These are phyloP conservation scores for Moesziomyces sp. DNA, from an alignment of 1,284 basidiomycete genomes.

Conservation along the genomic window DNA sequence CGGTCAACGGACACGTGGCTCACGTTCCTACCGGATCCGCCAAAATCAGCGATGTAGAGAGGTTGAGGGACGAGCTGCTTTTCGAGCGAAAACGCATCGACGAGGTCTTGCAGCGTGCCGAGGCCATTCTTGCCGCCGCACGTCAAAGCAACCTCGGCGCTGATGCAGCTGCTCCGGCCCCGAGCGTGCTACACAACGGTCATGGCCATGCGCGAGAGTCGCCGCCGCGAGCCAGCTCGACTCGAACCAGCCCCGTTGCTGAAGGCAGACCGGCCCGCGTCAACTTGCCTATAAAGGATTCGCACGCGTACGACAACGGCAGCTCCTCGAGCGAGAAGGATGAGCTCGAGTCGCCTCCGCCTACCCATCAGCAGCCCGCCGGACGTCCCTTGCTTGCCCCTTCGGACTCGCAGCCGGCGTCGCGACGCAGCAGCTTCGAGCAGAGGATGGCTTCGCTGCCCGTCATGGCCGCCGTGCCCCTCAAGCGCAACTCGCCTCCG, in stretches of 20 bases:
- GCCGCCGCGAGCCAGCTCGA: slow-evolving; percentile 15
- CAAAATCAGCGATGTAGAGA: slow-evolving; percentile 55
- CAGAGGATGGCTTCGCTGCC: slow-evolving; percentile 52
- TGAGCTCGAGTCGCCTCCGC: slow-evolving; percentile 47
- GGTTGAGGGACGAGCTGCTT: slow-evolving; percentile 55
- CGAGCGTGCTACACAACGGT: slow-evolving; percentile 24
- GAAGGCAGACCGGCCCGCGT: slow-evolving; percentile 2
- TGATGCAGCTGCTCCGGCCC: slow-evolving; percentile 13
- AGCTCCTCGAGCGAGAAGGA: slow-evolving; percentile 48
- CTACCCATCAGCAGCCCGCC: slow-evolving; percentile 10
- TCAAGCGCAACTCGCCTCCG: slow-evolving; percentile 46
- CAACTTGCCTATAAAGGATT: slow-evolving; percentile 16
- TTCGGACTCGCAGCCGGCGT: slow-evolving; percentile 12
- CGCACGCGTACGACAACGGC: slow-evolving; percentile 23
- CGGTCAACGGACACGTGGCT: slow-evolving; percentile 19
- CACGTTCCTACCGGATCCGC: slow-evolving; percentile 4
- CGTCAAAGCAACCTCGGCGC: slow-evolving; percentile 22
- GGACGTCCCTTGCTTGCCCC: slow-evolving; percentile 14
- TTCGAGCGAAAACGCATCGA: slow-evolving; percentile 56
- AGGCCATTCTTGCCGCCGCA: slow-evolving; percentile 41
- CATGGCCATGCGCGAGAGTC: slow-evolving; percentile 25
- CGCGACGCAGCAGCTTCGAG: slow-evolving; percentile 54
- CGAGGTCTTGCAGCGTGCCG: slow-evolving; percentile 55
- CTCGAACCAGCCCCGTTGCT: slow-evolving; percentile 22
- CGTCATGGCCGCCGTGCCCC: slow-evolving; percentile 48